Percentiles rank a stretch among this genome's conserved stretches.
Conservation (phyloP, 805 yeast species). For the Schwanniomyces sp. region DNA sequence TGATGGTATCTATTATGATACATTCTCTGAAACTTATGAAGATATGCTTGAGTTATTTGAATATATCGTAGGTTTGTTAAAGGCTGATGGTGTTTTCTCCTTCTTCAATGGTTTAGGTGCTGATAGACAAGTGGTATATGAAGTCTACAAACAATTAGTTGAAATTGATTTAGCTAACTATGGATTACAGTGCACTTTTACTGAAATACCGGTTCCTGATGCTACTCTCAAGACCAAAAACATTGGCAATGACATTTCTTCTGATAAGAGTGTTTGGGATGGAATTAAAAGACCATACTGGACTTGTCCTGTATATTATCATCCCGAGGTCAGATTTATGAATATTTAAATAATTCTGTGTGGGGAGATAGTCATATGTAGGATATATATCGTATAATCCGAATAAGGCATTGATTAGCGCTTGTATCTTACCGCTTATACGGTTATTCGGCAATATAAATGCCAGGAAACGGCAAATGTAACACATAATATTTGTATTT, state of each 20-base stretch:
- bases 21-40: slow-evolving; percentile 86
- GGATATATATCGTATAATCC: not conserved
- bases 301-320: slow-evolving; percentile 68
- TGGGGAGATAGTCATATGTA: not conserved
- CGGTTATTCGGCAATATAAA: not conserved
- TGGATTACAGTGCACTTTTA: slow-evolving; percentile 68
- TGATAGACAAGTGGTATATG: slow-evolving; percentile 42
- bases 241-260: slow-evolving; percentile 6
- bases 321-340: slow-evolving; percentile 58
- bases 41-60: slow-evolving; percentile 89
- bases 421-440: not conserved
- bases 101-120: slow-evolving; percentile 81
- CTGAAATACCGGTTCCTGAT: slow-evolving; percentile 47
- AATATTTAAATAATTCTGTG: slow-evolving; percentile 13
- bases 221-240: slow-evolving; percentile 22
- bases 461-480: not conserved
- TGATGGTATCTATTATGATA: slow-evolving; percentile 92
- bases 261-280: slow-evolving; percentile 54
- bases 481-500: slow-evolving; percentile 6
- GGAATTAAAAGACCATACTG: slow-evolving; percentile 64
- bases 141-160: slow-evolving; percentile 82
- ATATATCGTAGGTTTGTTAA: slow-evolving; percentile 73
- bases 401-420: not conserved
- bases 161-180: slow-evolving; percentile 76
- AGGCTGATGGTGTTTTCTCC: slow-evolving; percentile 81